A percentile compares a stretch with the other conserved stretches of the same genome.
phyloP scores from a whole-genome alignment of 441 rosid species.

The Populus hybrid region DNA sequence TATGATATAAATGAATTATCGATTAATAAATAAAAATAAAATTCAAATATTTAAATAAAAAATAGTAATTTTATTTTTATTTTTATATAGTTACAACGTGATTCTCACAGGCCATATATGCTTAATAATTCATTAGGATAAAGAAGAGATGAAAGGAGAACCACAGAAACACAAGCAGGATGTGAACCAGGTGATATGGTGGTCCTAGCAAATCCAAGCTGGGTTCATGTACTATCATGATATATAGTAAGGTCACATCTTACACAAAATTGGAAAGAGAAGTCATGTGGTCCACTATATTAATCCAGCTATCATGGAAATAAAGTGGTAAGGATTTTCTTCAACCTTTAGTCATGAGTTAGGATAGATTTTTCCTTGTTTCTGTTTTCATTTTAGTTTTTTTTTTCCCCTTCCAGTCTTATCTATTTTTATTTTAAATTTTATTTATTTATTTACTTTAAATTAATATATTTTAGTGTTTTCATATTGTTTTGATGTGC shows the following conservation, averaged over 20 bases:
- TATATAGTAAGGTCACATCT: constrained; percentile 45
- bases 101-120: too few relatives aligned
- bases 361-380: background rate
- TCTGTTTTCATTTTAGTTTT: background rate
- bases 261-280: constrained; percentile 32
- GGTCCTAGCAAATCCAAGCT: constrained; percentile 32
- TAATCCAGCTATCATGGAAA: constrained; percentile 10
- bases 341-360: background rate
- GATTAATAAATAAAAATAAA: too few relatives aligned
- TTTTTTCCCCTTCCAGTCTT: too few relatives aligned
- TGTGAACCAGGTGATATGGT: constrained; percentile 28
- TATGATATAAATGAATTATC: too few relatives aligned
- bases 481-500: too few relatives aligned
- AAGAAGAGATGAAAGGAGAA: background rate
- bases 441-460: too few relatives aligned
- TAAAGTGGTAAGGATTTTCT: background rate
- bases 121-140: background rate
- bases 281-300: constrained; percentile 33
- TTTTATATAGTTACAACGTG: too few relatives aligned
- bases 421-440: too few relatives aligned
- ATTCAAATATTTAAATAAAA: too few relatives aligned
- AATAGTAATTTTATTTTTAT: too few relatives aligned
- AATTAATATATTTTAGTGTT: too few relatives aligned
- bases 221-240: constrained; percentile 27
- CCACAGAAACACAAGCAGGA: constrained; percentile 24